A percentile compares a stretch with the other conserved stretches of the same genome.
These are phyloP conservation scores for Naganishia vishniacii DNA, from an alignment of 768 basidiomycete genomes.

Conservation along the genomic window DNA sequence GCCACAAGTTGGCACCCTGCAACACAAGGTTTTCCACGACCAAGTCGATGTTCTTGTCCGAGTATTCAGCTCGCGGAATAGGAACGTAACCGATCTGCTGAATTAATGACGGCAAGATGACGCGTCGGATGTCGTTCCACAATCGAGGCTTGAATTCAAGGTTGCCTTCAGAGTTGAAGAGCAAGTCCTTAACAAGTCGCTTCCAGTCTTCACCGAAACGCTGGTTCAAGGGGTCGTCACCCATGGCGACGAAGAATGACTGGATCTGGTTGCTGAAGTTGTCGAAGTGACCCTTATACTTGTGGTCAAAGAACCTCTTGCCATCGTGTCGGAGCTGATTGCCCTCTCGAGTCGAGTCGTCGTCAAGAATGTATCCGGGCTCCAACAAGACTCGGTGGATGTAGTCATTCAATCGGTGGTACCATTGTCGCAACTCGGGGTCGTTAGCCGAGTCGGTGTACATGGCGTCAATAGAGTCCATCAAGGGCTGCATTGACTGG, in stretches of 20 bases:
- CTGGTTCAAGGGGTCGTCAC: conserved; percentile 74
- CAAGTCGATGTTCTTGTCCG: conserved; percentile 75
- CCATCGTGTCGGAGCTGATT: conserved; percentile 64
- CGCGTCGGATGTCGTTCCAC: conserved; percentile 75
- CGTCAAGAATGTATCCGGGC: conserved; percentile 78
- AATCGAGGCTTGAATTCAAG: conserved; percentile 81
- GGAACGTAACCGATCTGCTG: conserved; percentile 56
- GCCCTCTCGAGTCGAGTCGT: conserved; percentile 64
- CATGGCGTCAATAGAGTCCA: conserved; percentile 66
- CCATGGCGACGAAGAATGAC: conserved; percentile 77
- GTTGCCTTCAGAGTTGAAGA: conserved; percentile 63
- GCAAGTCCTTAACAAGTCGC: conserved; percentile 72
- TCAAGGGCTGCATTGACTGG: conserved; percentile 60
- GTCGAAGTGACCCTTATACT: conserved; percentile 74
- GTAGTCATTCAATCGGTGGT: conserved; percentile 59
- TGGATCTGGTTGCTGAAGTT: conserved; percentile 64
- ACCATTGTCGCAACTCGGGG: conserved; percentile 69
- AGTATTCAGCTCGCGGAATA: conserved; percentile 90
- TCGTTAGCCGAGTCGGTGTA: conserved; percentile 71
- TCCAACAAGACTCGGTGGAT: conserved; percentile 70
- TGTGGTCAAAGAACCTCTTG: conserved; percentile 67
- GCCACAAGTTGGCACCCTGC: conserved; percentile 82
- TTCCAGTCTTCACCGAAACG: conserved; percentile 72
- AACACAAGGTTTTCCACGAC: conserved; percentile 90
- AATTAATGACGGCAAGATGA: conserved; percentile 74